These are phyloP conservation scores for Pythium plurisporium DNA, from an alignment of 352 stramenopile genomes.

Conservation along the genomic window DNA sequence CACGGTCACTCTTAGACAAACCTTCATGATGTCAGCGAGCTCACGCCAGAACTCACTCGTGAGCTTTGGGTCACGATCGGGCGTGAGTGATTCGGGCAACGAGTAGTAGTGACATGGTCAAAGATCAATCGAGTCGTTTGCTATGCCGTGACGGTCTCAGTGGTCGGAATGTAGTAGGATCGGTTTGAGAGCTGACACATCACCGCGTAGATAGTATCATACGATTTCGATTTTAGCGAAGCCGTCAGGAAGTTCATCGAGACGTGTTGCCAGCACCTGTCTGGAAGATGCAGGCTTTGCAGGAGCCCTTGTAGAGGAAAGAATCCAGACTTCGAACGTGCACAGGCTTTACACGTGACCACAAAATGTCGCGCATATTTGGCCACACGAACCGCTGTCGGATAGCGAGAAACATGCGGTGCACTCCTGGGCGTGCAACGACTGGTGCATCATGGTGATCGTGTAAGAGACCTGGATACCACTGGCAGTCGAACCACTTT, in stretches of 20 bases:
- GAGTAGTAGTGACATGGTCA: constrained; percentile 22
- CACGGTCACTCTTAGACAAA: constrained; percentile 10
- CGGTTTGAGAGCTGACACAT: constrained; percentile 14
- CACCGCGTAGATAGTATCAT: constrained; percentile 18
- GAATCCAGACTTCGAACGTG: constrained; percentile 13
- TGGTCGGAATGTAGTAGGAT: constrained; percentile 19
- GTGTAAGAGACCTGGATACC: neutral
- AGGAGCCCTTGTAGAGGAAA: constrained; percentile 6
- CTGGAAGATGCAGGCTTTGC: constrained; percentile 9
- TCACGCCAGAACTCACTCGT: constrained; percentile 17
- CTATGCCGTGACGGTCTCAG: constrained; percentile 14
- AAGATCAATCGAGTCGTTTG: constrained; percentile 19
- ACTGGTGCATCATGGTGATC: constrained; percentile 11
- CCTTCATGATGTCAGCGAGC: constrained; percentile 6
- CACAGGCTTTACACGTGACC: constrained; percentile 15
- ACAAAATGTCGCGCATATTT: constrained; percentile 9
- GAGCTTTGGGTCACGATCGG: constrained; percentile 9
- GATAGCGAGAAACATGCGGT: constrained; percentile 3
- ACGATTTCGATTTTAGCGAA: constrained; percentile 2
- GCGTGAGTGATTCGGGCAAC: constrained; percentile 9
- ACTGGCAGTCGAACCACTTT: neutral
- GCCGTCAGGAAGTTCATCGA: constrained; percentile 23
- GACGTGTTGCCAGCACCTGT: constrained; percentile 18
- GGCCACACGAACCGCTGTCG: constrained; percentile 17
- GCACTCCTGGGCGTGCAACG: constrained; percentile 9